These are phyloP conservation scores for Crithidia expoeki DNA, from an alignment of 208 protist genomes.

Conservation along the genomic window DNA sequence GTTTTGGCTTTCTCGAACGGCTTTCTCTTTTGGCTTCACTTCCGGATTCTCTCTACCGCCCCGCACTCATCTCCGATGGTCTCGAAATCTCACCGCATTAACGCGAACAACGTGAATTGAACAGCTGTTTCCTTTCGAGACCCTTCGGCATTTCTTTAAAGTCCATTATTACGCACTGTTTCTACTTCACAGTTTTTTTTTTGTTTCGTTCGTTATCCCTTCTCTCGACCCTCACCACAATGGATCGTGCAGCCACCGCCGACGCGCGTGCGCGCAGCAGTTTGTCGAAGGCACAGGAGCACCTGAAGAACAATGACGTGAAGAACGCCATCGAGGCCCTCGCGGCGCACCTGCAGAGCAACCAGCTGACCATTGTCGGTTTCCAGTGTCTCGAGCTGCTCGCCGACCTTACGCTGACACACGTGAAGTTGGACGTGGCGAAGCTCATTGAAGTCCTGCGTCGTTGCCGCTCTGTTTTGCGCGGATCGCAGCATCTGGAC, in stretches of 20 bases:
- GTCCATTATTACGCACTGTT: too few species aligned
- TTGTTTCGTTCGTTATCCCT: conserved; percentile 3
- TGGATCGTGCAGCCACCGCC: conserved; percentile 30
- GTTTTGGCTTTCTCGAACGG: too few species aligned
- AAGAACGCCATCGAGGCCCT: conserved; percentile 61
- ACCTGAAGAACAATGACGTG: conserved; percentile 46
- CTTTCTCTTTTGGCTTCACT: too few species aligned
- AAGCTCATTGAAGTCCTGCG: conserved; percentile 39
- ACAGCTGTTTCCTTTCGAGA: too few species aligned
- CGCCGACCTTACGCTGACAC: conserved; percentile 56
- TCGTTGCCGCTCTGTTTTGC: conserved; percentile 45
- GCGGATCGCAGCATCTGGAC: conserved; percentile 57
- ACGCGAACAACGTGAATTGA: too few species aligned
- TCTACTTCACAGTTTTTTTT: background rate
- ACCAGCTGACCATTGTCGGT: conserved; percentile 47
- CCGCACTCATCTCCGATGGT: too few species aligned
- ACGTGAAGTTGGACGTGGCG: conserved; percentile 28
- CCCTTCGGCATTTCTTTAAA: too few species aligned
- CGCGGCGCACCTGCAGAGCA: conserved; percentile 34
- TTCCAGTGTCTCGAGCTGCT: conserved; percentile 63
- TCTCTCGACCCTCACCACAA: background rate
- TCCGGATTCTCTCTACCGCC: too few species aligned
- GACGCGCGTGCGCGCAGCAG: conserved; percentile 54
- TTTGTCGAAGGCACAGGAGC: conserved; percentile 59
- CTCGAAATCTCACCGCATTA: too few species aligned